Base-by-base conservation (phyloP, 1,284 basidiomycete genomes). In the Microbotryomycetes sp. region DNA sequence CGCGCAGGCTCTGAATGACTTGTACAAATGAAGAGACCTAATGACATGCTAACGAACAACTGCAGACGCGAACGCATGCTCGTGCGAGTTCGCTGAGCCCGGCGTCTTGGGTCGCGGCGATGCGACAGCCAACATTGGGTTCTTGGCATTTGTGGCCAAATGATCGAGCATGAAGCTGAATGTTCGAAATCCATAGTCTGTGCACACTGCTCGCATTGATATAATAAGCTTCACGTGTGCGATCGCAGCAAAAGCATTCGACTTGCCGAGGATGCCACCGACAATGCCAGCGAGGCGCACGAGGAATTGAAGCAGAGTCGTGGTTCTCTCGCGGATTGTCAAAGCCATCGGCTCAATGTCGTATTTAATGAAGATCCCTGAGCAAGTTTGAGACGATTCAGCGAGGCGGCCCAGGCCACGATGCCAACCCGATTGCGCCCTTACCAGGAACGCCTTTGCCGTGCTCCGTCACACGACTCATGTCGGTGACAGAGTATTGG, bases 401-500 rank as follows among this genome's bases (percentile, higher is more conserved):
- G 48, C 45, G 41, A 6, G 5, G 9, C 11, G 13, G 16, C 26
- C n/a, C 13, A 9, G 5, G 26, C 21, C 54, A 45, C 54, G 45
- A 56, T 54, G 57, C 21, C 52, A 59, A 49, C 52, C n/a, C 50
- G 46, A 60, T 59, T 21, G 49, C 50, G 31, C 62, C 30, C 61
- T 24, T 15, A 67, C 76, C 78, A 0, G 94, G 94, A 0, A 90
- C 86, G 4, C 88, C 89, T 27, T 79, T 76, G 62, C 88, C 84
- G 72, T 91, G 88, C 50, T 85, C 80, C 13, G 96, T 79, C 16
- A 82, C 80, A 15, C 89, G 83, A 2, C 83, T 85, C 75, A 97
- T 94, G 76, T 97, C 91, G 0, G 91, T 97, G 2, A 97, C 94
- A 53, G 89, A 91, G 78, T 98, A 97, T 76, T 97, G 88, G 71